Conservation (phyloP, 1,284 basidiomycete genomes). For the Dichomitus squalens region DNA sequence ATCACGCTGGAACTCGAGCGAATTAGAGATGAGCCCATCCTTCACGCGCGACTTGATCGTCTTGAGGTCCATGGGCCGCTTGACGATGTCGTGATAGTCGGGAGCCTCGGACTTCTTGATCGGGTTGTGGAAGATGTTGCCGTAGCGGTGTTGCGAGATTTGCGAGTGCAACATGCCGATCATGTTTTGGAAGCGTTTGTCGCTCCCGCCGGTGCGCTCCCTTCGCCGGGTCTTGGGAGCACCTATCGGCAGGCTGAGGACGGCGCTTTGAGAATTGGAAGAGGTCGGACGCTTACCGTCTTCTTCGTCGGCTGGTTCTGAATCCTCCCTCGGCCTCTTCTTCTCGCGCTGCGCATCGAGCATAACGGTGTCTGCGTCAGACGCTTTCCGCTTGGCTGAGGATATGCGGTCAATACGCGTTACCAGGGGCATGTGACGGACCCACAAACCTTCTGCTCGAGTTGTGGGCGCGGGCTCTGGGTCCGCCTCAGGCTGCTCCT, state of each 20-base stretch:
- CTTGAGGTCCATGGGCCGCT: slow-evolving; percentile 91
- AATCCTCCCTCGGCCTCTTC: slow-evolving; percentile 70
- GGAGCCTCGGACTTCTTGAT: slow-evolving; percentile 88
- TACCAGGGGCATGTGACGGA: background rate
- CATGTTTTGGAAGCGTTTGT: slow-evolving; percentile 78
- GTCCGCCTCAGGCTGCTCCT: background rate
- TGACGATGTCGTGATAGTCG: slow-evolving; percentile 89
- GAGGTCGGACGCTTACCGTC: slow-evolving; percentile 45
- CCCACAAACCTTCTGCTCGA: slow-evolving; percentile 17
- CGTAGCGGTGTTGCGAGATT: slow-evolving; percentile 83
- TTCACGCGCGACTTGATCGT: slow-evolving; percentile 84
- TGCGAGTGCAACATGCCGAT: slow-evolving; percentile 80
- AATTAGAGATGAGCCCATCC: slow-evolving; percentile 79
- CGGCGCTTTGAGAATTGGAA: background rate
- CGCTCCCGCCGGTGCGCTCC: slow-evolving; percentile 45
- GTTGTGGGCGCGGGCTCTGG: background rate
- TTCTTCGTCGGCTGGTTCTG: slow-evolving; percentile 66
- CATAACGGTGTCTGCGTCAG: slow-evolving; percentile 48
- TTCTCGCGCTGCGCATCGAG: slow-evolving; percentile 57
- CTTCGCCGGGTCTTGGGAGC: slow-evolving; percentile 23
- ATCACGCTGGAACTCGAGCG: slow-evolving; percentile 87
- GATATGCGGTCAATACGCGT: background rate
- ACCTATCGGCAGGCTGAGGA: slow-evolving; percentile 30
- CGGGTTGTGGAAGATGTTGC: slow-evolving; percentile 89
- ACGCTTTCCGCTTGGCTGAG: slow-evolving; percentile 63